These are phyloP conservation scores for Dryas integrifolia DNA, from an alignment of 331 rosid genomes.

Conservation along the genomic window DNA sequence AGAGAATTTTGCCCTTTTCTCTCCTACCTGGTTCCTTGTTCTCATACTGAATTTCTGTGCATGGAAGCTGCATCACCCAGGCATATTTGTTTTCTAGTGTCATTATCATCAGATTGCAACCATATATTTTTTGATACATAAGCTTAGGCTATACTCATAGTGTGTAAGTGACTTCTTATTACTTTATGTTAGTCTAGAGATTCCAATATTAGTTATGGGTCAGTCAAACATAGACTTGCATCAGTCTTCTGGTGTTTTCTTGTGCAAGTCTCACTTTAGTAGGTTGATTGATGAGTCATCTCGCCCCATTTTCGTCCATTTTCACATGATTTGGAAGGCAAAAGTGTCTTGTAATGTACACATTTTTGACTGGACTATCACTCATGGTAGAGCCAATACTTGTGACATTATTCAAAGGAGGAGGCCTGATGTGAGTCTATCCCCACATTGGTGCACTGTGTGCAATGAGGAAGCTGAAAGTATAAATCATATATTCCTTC, in stretches of 20 bases:
- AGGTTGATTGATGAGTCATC: no score
- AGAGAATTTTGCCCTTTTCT: no score
- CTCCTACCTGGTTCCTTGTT: no score
- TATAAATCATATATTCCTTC: background rate
- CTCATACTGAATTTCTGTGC: no score
- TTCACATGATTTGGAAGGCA: background rate
- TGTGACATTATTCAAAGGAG: background rate
- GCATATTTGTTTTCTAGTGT: background rate
- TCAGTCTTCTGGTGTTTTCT: background rate
- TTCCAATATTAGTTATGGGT: background rate
- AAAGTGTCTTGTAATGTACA: background rate
- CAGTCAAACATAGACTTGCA: background rate
- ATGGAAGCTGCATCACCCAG: background rate
- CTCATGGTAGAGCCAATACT: constrained; percentile 7
- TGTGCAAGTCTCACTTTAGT: no score
- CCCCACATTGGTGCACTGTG: background rate
- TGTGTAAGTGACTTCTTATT: background rate
- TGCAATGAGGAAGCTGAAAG: background rate
- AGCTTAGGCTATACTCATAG: background rate
- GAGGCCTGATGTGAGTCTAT: background rate
- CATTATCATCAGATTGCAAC: background rate
- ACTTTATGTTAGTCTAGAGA: background rate
- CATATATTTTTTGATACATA: background rate
- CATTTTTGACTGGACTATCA: background rate
- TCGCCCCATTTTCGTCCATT: background rate